Evolutionary conservation across 163 green algal species (phyloP).

Genomic region (Trebouxiophyceae sp.): DNA sequence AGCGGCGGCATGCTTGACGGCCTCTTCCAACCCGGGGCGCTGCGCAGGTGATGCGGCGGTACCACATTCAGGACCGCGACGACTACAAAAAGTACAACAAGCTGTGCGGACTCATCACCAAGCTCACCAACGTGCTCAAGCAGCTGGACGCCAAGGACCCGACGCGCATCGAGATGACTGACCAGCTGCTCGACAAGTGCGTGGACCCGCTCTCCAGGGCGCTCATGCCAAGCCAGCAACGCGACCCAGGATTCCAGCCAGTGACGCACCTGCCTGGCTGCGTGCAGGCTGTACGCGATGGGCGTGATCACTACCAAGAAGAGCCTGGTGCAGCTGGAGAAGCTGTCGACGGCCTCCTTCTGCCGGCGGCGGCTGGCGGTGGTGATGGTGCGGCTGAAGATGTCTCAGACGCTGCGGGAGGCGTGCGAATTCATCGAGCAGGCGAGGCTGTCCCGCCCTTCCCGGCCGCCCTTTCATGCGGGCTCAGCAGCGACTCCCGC

Average conservation of each 20-base stretch:
- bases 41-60: constrained; percentile 87
- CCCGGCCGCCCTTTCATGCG: not conserved
- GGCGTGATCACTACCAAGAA: constrained; percentile 90
- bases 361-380: constrained; percentile 84
- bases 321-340: constrained; percentile 83
- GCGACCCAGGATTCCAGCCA: not conserved
- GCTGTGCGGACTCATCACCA: constrained; percentile 85
- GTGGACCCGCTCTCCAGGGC: constrained; percentile 2
- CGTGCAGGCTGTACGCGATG: constrained; percentile 80
- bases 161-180: constrained; percentile 88
- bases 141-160: constrained; percentile 77
- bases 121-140: constrained; percentile 76
- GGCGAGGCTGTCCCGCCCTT: constrained; percentile 6
- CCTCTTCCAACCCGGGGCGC: too few relatives aligned
- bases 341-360: constrained; percentile 84
- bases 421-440: constrained; percentile 94
- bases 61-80: constrained; percentile 94
- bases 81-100: constrained; percentile 99
- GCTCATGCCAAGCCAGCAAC: not conserved
- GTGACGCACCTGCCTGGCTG: too few relatives aligned
- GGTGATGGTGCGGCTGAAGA: constrained; percentile 90
- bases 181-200: constrained; percentile 92
- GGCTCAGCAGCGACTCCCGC: too few relatives aligned
- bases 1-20: too few relatives aligned
- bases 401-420: constrained; percentile 89